Percentiles rank a stretch among this genome's conserved stretches.
Evolutionary conservation across 2,329 filamentous ascomycete species (phyloP).

Genomic region (Alternaria triticimaculans): DNA sequence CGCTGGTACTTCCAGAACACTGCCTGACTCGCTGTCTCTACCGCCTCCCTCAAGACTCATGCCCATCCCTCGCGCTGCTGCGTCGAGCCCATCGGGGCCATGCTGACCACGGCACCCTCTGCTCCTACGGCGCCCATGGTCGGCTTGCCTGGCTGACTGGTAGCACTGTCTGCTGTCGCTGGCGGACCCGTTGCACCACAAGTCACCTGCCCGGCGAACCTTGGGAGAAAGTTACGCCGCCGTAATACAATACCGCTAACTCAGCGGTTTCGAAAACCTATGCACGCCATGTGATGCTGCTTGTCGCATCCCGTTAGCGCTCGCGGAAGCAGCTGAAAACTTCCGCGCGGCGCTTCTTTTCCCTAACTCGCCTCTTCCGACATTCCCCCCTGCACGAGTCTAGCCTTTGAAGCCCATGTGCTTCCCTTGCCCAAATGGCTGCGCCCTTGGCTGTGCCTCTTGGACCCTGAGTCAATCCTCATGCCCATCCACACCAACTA

Average conservation of each 20-base stretch:
- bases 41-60: conserved; percentile 15
- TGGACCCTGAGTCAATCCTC: conserved; percentile 21
- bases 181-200: conserved; percentile 18
- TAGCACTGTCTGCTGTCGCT: conserved; percentile 4
- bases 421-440: conserved; percentile 30
- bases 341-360: conserved; percentile 25
- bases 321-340: conserved; percentile 20
- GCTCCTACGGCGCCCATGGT: neutral
- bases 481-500: conserved; percentile 9
- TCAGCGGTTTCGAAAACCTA: conserved; percentile 32
- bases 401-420: conserved; percentile 18
- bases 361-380: conserved; percentile 24
- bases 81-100: conserved; percentile 5
- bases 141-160: conserved; percentile 3
- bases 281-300: conserved; percentile 24
- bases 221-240: conserved; percentile 14
- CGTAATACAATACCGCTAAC: conserved; percentile 32
- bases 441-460: conserved; percentile 17
- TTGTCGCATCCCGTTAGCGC: conserved; percentile 1
- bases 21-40: conserved; percentile 37
- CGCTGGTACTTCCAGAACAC: conserved; percentile 42
- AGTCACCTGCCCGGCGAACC: conserved; percentile 27
- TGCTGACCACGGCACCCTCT: neutral
- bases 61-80: neutral
- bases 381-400: conserved; percentile 21